Percentiles rank a stretch among this genome's conserved stretches.
Conservation (phyloP, 352 stramenopile genomes). For the Globisporangium polare region DNA sequence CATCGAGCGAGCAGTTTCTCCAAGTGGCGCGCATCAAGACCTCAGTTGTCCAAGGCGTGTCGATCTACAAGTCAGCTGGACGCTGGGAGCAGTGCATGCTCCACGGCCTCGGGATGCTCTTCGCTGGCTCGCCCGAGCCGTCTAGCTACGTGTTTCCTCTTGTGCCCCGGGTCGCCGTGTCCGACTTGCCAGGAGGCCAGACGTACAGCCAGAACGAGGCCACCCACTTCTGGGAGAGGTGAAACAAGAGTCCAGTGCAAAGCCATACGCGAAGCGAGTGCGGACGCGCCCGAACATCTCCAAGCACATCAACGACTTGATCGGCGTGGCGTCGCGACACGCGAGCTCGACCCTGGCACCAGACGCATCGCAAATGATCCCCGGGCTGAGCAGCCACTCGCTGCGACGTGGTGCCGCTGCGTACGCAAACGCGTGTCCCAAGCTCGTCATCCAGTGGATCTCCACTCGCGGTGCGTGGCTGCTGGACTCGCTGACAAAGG, state of each 20-base stretch:
- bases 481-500: conserved; percentile 4
- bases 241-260: not conserved
- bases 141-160: conserved; percentile 1
- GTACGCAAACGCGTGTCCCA: not conserved
- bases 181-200: conserved; percentile 1
- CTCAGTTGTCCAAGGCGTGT: conserved; percentile 12
- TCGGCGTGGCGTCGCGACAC: not conserved
- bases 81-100: conserved; percentile 20
- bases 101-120: conserved; percentile 10
- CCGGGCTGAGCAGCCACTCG: not conserved
- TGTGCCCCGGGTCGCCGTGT: not conserved
- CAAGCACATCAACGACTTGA: conserved; percentile 9
- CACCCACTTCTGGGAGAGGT: not conserved
- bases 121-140: not conserved
- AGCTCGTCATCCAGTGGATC: conserved; percentile 5
- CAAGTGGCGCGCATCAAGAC: conserved; percentile 7
- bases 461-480: conserved; percentile 8
- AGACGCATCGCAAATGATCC: not conserved
- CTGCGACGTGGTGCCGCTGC: not conserved
- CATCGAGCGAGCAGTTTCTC: not conserved
- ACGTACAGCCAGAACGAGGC: not conserved
- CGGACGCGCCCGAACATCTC: not conserved
- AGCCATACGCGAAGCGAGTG: not conserved
- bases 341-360: not conserved
- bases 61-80: conserved; percentile 8